A percentile compares a stretch with the other conserved stretches of the same genome.
phyloP scores from a whole-genome alignment of 495 filamentous ascomycete genomes.

The Paragyromitra xinjiangensis region DNA sequence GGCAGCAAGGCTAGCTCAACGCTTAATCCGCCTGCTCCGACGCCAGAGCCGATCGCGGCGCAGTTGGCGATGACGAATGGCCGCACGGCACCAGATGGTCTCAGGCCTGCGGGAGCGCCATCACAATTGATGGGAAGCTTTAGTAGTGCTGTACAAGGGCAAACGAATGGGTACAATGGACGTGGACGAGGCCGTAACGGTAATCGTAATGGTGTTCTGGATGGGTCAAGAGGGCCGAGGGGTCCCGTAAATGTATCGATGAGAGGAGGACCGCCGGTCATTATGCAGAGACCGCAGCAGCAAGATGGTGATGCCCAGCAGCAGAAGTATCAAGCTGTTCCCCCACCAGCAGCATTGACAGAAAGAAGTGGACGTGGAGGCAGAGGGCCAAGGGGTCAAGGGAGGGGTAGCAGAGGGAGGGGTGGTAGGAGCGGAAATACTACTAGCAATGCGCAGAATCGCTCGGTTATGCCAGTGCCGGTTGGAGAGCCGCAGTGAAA shows the following conservation, averaged over 20 bases:
- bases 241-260: constrained; percentile 62
- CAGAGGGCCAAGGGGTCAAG: constrained; percentile 58
- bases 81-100: constrained; percentile 43
- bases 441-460: constrained; percentile 31
- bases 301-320: constrained; percentile 57
- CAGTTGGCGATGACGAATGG: constrained; percentile 48
- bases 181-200: constrained; percentile 56
- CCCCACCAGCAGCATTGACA: constrained; percentile 75
- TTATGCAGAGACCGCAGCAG: constrained; percentile 49
- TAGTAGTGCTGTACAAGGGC: constrained; percentile 55
- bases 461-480: constrained; percentile 23
- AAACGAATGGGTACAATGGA: constrained; percentile 57
- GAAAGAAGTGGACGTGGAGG: constrained; percentile 67
- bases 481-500: constrained; percentile 25
- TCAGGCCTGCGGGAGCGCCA: constrained; percentile 34
- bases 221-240: constrained; percentile 53
- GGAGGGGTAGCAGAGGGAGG: constrained; percentile 59
- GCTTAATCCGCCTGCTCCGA: constrained; percentile 61
- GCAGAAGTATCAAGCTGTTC: constrained; percentile 74
- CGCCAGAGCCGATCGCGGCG: constrained; percentile 51
- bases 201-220: constrained; percentile 64
- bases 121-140: constrained; percentile 48
- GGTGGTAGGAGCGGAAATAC: constrained; percentile 56
- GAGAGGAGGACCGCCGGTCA: constrained; percentile 43
- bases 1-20: constrained; percentile 70